Evolutionary conservation across 2,329 filamentous ascomycete genomes (phyloP).

Genomic region (Paecilomyces fulvus): DNA sequence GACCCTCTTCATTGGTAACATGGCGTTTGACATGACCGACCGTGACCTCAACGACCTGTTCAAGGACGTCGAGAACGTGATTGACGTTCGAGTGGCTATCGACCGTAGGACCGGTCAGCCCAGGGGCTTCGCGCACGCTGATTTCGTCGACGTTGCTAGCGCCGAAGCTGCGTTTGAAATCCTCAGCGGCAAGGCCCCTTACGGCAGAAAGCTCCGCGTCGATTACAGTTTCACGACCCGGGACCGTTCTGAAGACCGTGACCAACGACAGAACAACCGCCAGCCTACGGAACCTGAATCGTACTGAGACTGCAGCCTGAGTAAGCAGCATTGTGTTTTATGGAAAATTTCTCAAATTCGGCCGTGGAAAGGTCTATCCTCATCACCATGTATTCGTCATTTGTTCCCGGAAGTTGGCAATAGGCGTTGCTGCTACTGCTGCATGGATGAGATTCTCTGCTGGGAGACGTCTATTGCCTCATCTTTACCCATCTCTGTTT

Average conservation of each 20-base stretch:
- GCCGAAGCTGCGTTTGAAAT: slow-evolving; percentile 53
- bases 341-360: neutral
- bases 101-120: slow-evolving; percentile 73
- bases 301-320: neutral
- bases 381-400: neutral
- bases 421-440: neutral
- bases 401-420: neutral
- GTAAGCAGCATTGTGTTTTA: neutral
- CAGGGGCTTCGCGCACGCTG: slow-evolving; percentile 75
- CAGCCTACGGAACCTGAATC: neutral
- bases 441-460: neutral
- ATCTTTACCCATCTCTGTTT: neutral
- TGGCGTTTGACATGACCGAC: slow-evolving; percentile 79
- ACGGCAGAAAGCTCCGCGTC: slow-evolving; percentile 56
- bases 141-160: slow-evolving; percentile 61
- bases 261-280: neutral
- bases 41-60: slow-evolving; percentile 73
- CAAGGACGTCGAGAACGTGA: slow-evolving; percentile 58
- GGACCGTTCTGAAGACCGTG: neutral
- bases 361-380: neutral
- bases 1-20: slow-evolving; percentile 75
- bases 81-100: slow-evolving; percentile 72
- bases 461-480: neutral
- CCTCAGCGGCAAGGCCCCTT: slow-evolving; percentile 52
- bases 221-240: slow-evolving; percentile 47